phyloP scores from a whole-genome alignment of 169 alveolate genomes.

The Amoebophrya sp. region DNA sequence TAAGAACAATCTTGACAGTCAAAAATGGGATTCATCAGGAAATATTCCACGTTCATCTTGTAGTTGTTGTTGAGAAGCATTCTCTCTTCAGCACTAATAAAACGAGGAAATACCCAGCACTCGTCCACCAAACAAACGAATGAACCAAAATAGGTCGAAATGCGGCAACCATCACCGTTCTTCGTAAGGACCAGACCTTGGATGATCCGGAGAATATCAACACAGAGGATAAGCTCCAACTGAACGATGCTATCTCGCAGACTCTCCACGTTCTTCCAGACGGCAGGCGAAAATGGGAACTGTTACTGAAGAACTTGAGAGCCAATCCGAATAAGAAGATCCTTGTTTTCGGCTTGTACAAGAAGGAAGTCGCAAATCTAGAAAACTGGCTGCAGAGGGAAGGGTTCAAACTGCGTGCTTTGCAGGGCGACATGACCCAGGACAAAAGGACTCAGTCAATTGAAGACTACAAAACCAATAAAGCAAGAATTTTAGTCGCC shows the following conservation, averaged over 20 bases:
- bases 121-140: no score
- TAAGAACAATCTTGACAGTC: no score
- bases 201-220: background rate
- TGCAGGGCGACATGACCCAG: background rate
- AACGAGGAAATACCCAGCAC: no score
- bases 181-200: background rate
- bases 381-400: background rate
- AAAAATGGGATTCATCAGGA: no score
- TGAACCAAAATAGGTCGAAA: background rate
- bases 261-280: background rate
- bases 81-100: no score
- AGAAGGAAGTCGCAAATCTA: background rate
- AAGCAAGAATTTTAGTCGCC: slow-evolving; percentile 58
- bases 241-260: background rate
- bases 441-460: background rate
- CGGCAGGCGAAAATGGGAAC: background rate
- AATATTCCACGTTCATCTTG: no score
- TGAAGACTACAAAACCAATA: background rate
- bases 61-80: no score
- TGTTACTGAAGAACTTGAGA: background rate
- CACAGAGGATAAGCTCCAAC: background rate
- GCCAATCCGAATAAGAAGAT: background rate
- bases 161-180: background rate
- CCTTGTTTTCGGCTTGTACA: background rate
- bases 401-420: background rate